These are phyloP conservation scores for Coniosporium tulheliwenetii DNA, from an alignment of 2,329 filamentous ascomycete genomes.

Conservation along the genomic window DNA sequence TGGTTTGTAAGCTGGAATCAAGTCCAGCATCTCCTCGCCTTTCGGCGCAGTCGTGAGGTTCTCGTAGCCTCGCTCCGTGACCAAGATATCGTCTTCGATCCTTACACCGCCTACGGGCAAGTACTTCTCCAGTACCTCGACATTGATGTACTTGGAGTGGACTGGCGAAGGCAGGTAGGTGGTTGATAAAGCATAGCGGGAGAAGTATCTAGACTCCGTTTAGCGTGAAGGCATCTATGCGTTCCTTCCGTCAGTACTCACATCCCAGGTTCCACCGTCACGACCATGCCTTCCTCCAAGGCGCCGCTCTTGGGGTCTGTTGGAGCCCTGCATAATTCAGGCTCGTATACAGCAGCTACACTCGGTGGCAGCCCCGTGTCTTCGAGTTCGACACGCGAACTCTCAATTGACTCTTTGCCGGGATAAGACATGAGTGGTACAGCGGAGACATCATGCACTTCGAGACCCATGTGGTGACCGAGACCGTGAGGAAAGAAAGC, in stretches of 20 bases:
- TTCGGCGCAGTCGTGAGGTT: slow-evolving; percentile 62
- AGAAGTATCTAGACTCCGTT: slow-evolving; percentile 62
- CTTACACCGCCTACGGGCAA: slow-evolving; percentile 68
- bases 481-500: slow-evolving; percentile 89
- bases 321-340: slow-evolving; percentile 14
- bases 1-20: slow-evolving; percentile 21
- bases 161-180: slow-evolving; percentile 60
- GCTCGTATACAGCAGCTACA: neutral
- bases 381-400: too few relatives aligned
- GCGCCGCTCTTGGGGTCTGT: slow-evolving; percentile 16
- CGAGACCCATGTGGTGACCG: slow-evolving; percentile 83
- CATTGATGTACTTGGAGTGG: slow-evolving; percentile 63
- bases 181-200: slow-evolving; percentile 63
- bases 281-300: slow-evolving; percentile 38
- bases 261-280: slow-evolving; percentile 40
- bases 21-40: slow-evolving; percentile 46
- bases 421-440: neutral
- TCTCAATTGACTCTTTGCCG: too few relatives aligned
- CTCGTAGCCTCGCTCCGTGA: slow-evolving; percentile 52
- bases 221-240: neutral
- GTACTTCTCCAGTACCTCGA: slow-evolving; percentile 56
- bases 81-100: slow-evolving; percentile 58
- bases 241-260: neutral
- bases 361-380: neutral
- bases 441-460: slow-evolving; percentile 56